Evolutionary conservation across 805 yeast species (phyloP), one percentile per base, ranked within the genome.

Genomic region (Scheffersomyces ergatensis): DNA sequence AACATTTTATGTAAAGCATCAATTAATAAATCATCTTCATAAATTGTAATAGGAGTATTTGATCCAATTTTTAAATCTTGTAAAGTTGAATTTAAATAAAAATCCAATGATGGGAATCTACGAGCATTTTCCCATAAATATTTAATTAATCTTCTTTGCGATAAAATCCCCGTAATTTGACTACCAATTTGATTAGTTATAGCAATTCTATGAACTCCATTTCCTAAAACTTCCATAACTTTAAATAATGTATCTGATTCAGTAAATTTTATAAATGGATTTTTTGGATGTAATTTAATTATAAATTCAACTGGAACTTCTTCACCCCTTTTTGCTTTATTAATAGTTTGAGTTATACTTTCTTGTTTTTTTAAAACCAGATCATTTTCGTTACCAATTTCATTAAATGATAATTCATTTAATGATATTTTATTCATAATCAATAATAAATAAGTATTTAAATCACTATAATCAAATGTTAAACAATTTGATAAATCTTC

Each of bases 181-280:
- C 35, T 16, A 3, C 35, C 15, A 37, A 89, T 80, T 43, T 72
- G 70, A 18, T 39, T 39, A 17, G 84, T 75, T 41, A 90, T 86
- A 9, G 97, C 96, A 16, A 92, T 80, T 57, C 99, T 76, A 65
- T 93, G 99, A 3, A 90, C 96, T 16, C 99, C 99, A 30, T 86
- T 79, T n/a, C 97, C 98, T 46, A 92, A 70, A 11, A 86, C 81
- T 60, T 89, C 95, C 52, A 87, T 85, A 2, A 88, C 97, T 4
- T 79, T 75, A 32, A 83, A 73, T 38, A 92, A 67, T 16, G 82
- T 77, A 41, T 84, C 89, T 17, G 64, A 50, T 52, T 87, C 89
- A 33, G 80, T 77, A 43, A 93, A 69, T 56, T 87, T 85, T 46
- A 85, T 76, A 56, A 90, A 89, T 2, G 96, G 96, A 55, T 89